These are phyloP conservation scores for Aspergillus sp. DNA, from an alignment of 2,329 filamentous ascomycete species.

Conservation along the genomic window DNA sequence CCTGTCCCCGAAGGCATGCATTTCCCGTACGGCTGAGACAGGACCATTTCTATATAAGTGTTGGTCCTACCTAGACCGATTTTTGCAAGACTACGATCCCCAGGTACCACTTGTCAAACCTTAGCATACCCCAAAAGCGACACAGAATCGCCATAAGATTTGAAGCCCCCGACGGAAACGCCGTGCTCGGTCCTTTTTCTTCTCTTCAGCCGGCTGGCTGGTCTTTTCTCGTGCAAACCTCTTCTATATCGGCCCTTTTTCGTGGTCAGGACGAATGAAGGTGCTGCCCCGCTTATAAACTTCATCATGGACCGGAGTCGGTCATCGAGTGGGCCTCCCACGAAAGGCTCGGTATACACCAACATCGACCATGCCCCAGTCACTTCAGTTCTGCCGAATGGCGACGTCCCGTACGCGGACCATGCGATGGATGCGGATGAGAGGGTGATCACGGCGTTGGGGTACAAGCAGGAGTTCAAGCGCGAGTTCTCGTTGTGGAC, in stretches of 20 bases:
- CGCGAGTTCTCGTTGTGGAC: constrained; percentile 73
- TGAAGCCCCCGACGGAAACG: background rate
- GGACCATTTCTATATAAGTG: background rate
- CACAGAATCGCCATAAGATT: background rate
- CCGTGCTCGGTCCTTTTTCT: background rate
- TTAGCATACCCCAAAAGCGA: background rate
- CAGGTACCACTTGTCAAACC: background rate
- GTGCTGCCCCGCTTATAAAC: background rate
- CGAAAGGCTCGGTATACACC: constrained; percentile 17
- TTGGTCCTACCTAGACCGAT: background rate
- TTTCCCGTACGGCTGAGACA: background rate
- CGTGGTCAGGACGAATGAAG: background rate
- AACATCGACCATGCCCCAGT: constrained; percentile 33
- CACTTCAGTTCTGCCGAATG: constrained; percentile 37
- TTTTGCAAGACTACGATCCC: background rate
- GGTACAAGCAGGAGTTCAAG: constrained; percentile 63
- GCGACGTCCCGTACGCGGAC: constrained; percentile 37
- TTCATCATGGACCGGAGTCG: background rate
- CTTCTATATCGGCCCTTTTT: background rate
- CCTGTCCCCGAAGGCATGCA: background rate
- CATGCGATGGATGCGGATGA: constrained; percentile 42
- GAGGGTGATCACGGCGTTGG: constrained; percentile 42
- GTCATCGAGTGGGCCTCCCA: background rate
- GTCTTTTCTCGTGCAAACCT: background rate
- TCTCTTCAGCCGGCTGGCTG: background rate